phyloP scores from a whole-genome alignment of 2,329 filamentous ascomycete genomes.

The Colletotrichum eleusines region DNA sequence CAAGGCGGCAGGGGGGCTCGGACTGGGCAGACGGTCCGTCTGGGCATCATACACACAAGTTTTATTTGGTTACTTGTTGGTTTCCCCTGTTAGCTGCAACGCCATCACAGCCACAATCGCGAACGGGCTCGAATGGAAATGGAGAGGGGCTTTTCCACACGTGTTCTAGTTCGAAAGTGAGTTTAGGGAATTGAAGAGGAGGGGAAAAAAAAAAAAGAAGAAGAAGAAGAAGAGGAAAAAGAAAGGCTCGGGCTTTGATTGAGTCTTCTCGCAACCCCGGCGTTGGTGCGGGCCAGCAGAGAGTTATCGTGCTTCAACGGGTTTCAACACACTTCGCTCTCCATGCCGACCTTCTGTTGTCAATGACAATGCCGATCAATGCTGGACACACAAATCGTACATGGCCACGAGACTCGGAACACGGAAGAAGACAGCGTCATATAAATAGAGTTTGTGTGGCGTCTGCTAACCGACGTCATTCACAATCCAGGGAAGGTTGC shows the following conservation, averaged over 20 bases:
- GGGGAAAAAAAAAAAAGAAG: too few species aligned
- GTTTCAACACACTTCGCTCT: not conserved
- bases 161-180: slow-evolving; percentile 4
- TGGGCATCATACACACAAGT: slow-evolving; percentile 35
- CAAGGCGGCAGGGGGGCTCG: slow-evolving; percentile 25
- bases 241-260: too few species aligned
- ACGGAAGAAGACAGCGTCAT: slow-evolving; percentile 13
- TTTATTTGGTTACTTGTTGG: slow-evolving; percentile 2
- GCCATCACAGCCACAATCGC: slow-evolving; percentile 32
- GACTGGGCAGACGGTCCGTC: slow-evolving; percentile 36
- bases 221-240: too few species aligned
- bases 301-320: not conserved
- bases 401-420: slow-evolving; percentile 13
- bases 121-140: not conserved
- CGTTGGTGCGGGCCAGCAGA: not conserved
- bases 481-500: slow-evolving; percentile 9
- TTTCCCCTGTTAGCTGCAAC: slow-evolving; percentile 8
- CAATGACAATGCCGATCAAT: not conserved
- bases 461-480: slow-evolving; percentile 36
- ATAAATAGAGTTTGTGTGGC: slow-evolving; percentile 38
- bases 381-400: not conserved
- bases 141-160: not conserved
- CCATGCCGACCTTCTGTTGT: slow-evolving; percentile 1
- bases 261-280: not conserved
- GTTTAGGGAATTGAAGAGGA: not conserved